These are phyloP conservation scores for Erythrobasidium yunnanense DNA, from an alignment of 768 basidiomycete genomes.

Conservation along the genomic window DNA sequence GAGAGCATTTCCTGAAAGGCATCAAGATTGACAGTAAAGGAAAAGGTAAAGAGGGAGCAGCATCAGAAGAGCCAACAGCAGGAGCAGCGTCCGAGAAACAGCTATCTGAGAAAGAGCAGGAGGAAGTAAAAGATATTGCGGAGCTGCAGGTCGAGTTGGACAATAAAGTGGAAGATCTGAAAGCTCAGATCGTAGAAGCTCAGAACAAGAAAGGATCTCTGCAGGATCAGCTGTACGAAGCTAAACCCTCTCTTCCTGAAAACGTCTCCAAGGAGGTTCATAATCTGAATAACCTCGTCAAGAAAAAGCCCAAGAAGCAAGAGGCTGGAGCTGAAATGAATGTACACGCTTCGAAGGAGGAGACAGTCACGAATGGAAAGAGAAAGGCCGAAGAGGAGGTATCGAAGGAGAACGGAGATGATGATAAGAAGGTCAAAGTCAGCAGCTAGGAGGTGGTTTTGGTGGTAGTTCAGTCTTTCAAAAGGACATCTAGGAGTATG, in stretches of 20 bases:
- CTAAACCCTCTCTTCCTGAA: constrained; percentile 20
- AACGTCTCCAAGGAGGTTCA: constrained; percentile 19
- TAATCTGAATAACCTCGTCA: constrained; percentile 23
- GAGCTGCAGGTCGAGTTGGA: constrained; percentile 25
- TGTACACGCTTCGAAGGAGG: neutral
- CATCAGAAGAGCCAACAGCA: neutral
- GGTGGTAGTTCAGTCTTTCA: neutral
- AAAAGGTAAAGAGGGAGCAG: constrained; percentile 17
- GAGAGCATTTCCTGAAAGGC: constrained; percentile 15
- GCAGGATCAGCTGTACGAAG: constrained; percentile 14
- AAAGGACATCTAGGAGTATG: neutral
- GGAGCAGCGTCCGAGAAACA: neutral
- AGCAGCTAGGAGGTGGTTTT: too few relatives aligned
- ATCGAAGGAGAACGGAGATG: neutral
- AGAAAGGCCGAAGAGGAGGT: constrained; percentile 27
- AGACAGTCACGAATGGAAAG: constrained; percentile 3
- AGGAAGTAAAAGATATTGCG: constrained; percentile 27
- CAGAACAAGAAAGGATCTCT: neutral
- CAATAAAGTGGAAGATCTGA: constrained; percentile 28
- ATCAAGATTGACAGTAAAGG: constrained; percentile 17
- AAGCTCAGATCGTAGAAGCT: constrained; percentile 21
- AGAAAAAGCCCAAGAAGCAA: constrained; percentile 25
- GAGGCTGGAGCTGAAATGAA: neutral
- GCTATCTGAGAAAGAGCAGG: constrained; percentile 20
- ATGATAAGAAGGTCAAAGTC: constrained; percentile 16